A percentile compares a stretch with the other conserved stretches of the same genome.
Evolutionary conservation across 73 alveolate genomes (phyloP).

Genomic region (Stentor coeruleus): DNA sequence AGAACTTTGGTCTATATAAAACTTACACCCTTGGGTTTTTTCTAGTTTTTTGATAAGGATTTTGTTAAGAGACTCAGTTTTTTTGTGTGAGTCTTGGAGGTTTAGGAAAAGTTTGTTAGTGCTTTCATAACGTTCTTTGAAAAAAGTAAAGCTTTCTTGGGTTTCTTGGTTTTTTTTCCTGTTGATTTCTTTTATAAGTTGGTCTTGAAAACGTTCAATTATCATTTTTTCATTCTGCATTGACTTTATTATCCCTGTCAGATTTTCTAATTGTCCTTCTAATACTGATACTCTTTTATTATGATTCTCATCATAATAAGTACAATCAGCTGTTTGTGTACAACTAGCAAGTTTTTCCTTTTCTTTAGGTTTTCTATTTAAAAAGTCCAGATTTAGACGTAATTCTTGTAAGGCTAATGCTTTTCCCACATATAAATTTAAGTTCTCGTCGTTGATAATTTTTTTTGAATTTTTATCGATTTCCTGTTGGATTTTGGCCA

Average conservation of each 20-base stretch:
- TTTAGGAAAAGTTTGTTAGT: background rate
- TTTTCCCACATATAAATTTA: background rate
- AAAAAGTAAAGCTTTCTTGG: background rate
- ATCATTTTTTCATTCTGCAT: background rate
- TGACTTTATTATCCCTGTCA: no score
- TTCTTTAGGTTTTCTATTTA: background rate
- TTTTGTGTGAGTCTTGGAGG: background rate
- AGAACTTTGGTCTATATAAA: background rate
- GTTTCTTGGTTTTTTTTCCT: background rate
- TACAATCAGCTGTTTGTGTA: no score
- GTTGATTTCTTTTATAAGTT: background rate
- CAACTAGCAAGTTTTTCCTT: background rate
- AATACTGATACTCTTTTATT: background rate
- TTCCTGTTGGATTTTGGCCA: background rate
- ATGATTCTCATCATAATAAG: background rate
- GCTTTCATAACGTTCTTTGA: background rate
- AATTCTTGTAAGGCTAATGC: background rate
- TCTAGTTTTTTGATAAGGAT: background rate
- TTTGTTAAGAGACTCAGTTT: no score
- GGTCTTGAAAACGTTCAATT: background rate
- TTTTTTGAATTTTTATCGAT: no score
- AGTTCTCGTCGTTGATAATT: no score
- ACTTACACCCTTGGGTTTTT: background rate
- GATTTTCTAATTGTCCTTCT: background rate
- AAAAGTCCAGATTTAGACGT: background rate